Evolutionary conservation across 306 rosid species (phyloP).

Genomic region (Myrica gale): DNA sequence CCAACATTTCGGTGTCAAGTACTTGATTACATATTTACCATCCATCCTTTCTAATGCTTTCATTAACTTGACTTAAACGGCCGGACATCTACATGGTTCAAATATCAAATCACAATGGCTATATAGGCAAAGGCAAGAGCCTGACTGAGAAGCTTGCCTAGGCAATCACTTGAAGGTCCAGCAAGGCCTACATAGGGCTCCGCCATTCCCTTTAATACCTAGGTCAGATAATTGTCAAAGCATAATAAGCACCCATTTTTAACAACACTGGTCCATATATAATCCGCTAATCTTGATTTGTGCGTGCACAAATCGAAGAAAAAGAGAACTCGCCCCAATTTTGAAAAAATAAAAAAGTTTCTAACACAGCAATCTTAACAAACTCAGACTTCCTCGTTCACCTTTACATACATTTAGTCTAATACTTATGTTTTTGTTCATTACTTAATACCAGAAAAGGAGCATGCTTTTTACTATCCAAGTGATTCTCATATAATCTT

Average conservation of each 20-base stretch:
- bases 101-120: slow-evolving; percentile 7
- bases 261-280: slow-evolving; percentile 14
- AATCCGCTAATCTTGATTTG: slow-evolving; percentile 19
- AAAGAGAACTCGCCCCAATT: background rate
- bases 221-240: slow-evolving; percentile 38
- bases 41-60: slow-evolving; percentile 7
- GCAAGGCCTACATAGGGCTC: slow-evolving; percentile 37
- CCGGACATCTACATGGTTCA: slow-evolving; percentile 4
- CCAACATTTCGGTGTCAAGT: slow-evolving; percentile 10
- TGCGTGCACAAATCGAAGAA: background rate
- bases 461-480: background rate
- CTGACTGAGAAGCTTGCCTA: slow-evolving; percentile 35
- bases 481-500: background rate
- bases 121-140: slow-evolving; percentile 36
- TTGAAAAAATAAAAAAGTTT: background rate
- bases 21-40: background rate
- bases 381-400: background rate
- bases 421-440: background rate
- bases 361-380: background rate
- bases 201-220: slow-evolving; percentile 36
- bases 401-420: background rate
- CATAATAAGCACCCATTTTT: slow-evolving; percentile 28
- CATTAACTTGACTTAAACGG: slow-evolving; percentile 2
- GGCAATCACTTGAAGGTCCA: slow-evolving; percentile 38
- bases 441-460: background rate